Evolutionary conservation across 352 stramenopile genomes (phyloP).

Genomic region (Thraustochytrium striatum): DNA sequence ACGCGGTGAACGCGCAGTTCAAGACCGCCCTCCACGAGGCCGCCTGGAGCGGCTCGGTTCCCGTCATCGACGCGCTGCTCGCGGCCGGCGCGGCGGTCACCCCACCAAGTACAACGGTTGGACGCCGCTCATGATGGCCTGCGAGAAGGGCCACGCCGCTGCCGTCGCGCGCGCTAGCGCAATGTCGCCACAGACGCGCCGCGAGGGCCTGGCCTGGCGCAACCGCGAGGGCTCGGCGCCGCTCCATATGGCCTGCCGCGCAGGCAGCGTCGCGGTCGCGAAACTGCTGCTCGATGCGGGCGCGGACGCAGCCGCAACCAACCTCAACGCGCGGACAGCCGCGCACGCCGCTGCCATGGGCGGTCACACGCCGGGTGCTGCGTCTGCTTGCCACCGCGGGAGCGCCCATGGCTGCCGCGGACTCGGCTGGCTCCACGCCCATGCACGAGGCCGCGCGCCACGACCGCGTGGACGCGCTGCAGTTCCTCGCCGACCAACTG

Average conservation of each 20-base stretch:
- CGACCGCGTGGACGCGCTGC: not conserved
- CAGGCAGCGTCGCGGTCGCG: not conserved
- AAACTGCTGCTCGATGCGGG: not conserved
- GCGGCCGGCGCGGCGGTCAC: not conserved
- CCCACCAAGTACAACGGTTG: slow-evolving; percentile 45
- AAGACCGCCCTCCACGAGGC: slow-evolving; percentile 36
- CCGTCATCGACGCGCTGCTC: not conserved
- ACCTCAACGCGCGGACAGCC: slow-evolving; percentile 4
- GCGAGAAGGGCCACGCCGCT: slow-evolving; percentile 32
- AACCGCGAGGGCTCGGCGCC: slow-evolving; percentile 22
- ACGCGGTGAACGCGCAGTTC: slow-evolving; percentile 17
- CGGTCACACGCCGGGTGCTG: not conserved
- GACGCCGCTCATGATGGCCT: slow-evolving; percentile 37
- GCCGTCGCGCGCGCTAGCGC: no score
- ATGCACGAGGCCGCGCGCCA: slow-evolving; percentile 31
- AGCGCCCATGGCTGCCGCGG: not conserved
- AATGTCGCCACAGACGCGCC: no score
- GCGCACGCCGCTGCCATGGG: slow-evolving; percentile 32
- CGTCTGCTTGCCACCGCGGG: not conserved
- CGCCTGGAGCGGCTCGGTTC: not conserved
- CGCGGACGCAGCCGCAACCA: not conserved
- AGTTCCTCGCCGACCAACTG: not conserved
- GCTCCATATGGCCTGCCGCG: slow-evolving; percentile 17
- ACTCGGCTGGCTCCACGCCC: slow-evolving; percentile 17
- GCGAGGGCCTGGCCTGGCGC: not conserved